Percentiles rank a stretch among this genome's conserved stretches.
phyloP scores from a whole-genome alignment of 768 basidiomycete species.

The Thelephora aurantiotincta region DNA sequence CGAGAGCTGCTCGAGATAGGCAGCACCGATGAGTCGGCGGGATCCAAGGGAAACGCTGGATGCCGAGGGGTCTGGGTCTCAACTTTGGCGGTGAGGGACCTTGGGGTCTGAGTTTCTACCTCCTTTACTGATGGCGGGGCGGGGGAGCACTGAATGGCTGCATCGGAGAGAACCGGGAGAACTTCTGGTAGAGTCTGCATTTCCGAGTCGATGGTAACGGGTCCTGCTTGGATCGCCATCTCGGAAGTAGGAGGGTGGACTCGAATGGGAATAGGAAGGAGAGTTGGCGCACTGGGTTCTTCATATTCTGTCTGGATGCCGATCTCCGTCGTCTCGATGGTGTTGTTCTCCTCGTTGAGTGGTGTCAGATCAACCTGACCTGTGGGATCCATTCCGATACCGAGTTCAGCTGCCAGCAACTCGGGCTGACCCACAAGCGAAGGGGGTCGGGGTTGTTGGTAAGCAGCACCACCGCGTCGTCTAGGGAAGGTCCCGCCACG shows the following conservation, averaged over 20 bases:
- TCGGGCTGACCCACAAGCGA: constrained; percentile 63
- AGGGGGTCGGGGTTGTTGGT: constrained; percentile 54
- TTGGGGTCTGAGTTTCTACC: constrained; percentile 10
- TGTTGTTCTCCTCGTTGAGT: constrained; percentile 18
- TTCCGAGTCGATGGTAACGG: constrained; percentile 12
- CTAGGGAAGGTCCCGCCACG: constrained; percentile 38
- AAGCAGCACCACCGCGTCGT: constrained; percentile 55
- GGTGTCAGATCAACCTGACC: constrained; percentile 13
- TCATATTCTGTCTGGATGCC: constrained; percentile 55
- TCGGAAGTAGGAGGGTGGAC: constrained; percentile 17
- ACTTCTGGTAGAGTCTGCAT: constrained; percentile 19
- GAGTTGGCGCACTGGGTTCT: constrained; percentile 17
- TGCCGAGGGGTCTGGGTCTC: neutral
- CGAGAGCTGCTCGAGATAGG: neutral
- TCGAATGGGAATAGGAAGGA: constrained; percentile 13
- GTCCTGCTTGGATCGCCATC: constrained; percentile 20
- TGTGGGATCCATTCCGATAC: constrained; percentile 25
- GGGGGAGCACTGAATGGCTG: constrained; percentile 30
- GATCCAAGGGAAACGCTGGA: constrained; percentile 5
- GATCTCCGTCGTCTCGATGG: constrained; percentile 39
- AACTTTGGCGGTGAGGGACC: constrained; percentile 1
- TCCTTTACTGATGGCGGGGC: constrained; percentile 7
- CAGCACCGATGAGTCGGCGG: neutral
- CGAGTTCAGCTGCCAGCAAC: constrained; percentile 53
- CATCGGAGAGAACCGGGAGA: constrained; percentile 24